Conservation (phyloP, 257 asterid species). For the Coffea canephora region DNA sequence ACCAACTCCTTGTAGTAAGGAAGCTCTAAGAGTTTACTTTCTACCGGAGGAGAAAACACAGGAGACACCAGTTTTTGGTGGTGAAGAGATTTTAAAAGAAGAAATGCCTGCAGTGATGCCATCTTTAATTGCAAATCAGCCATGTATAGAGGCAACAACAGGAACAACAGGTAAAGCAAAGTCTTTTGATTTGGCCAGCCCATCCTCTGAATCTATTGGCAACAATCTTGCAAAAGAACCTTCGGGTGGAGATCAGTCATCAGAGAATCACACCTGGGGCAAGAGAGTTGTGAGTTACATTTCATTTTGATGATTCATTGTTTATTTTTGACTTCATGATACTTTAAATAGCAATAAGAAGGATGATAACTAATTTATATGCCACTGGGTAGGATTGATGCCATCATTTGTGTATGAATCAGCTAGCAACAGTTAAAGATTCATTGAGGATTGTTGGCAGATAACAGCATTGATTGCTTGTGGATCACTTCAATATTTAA, state of each 20-base stretch:
- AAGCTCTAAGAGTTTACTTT: slow-evolving; percentile 20
- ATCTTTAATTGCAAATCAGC: slow-evolving; percentile 21
- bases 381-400: neutral
- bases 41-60: slow-evolving; percentile 24
- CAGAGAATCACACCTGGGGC: slow-evolving; percentile 37
- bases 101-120: slow-evolving; percentile 17
- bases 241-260: slow-evolving; percentile 31
- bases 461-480: too few relatives aligned
- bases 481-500: too few relatives aligned
- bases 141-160: slow-evolving; percentile 20
- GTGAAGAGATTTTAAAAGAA: slow-evolving; percentile 32
- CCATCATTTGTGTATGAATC: neutral
- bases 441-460: too few relatives aligned
- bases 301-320: slow-evolving; percentile 3
- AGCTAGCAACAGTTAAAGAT: too few relatives aligned
- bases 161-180: slow-evolving; percentile 18
- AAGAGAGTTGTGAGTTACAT: slow-evolving; percentile 51
- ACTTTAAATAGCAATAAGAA: neutral
- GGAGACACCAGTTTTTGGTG: slow-evolving; percentile 11
- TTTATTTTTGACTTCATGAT: neutral
- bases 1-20: slow-evolving; percentile 24
- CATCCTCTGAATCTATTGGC: slow-evolving; percentile 26
- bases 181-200: slow-evolving; percentile 28
- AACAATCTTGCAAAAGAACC: slow-evolving; percentile 24
- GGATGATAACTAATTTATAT: neutral